Conservation (phyloP, 139 green algal species). For the Asterochloris sp. region DNA sequence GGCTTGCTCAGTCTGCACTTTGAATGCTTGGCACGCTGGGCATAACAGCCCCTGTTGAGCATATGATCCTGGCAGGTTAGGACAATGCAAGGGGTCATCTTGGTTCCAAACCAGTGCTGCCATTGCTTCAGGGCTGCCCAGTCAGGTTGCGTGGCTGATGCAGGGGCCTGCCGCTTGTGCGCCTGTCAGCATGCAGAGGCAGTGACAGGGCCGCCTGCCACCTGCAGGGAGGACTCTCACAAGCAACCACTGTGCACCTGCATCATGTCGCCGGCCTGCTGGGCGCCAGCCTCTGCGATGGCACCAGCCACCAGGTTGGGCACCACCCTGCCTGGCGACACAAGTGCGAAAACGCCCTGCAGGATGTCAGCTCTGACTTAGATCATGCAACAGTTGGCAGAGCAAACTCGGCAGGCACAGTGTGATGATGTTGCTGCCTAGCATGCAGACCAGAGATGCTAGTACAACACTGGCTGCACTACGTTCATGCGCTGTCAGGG, state of each 20-base stretch:
- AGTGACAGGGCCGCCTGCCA: not conserved
- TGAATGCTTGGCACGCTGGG: no score
- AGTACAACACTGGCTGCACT: not conserved
- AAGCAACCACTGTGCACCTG: not conserved
- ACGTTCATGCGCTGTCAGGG: no score
- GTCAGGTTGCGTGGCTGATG: no score
- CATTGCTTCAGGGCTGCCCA: no score
- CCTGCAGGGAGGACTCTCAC: not conserved
- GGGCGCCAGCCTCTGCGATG: constrained; percentile 55
- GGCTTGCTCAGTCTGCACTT: no score
- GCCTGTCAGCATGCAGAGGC: not conserved
- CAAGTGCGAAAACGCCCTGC: constrained; percentile 54
- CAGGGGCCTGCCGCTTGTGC: no score
- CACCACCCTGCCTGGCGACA: constrained; percentile 47
- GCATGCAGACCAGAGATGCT: not conserved
- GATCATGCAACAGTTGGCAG: not conserved
- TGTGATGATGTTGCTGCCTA: not conserved
- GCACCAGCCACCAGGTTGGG: constrained; percentile 54
- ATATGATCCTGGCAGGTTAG: no score
- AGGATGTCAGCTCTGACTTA: not conserved
- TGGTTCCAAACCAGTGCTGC: no score
- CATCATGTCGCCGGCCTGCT: constrained; percentile 66
- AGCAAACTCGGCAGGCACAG: not conserved
- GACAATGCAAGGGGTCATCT: no score
- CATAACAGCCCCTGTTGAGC: no score